phyloP scores from a whole-genome alignment of 2,329 filamentous ascomycete genomes.

The Cladophialophora exuberans region DNA sequence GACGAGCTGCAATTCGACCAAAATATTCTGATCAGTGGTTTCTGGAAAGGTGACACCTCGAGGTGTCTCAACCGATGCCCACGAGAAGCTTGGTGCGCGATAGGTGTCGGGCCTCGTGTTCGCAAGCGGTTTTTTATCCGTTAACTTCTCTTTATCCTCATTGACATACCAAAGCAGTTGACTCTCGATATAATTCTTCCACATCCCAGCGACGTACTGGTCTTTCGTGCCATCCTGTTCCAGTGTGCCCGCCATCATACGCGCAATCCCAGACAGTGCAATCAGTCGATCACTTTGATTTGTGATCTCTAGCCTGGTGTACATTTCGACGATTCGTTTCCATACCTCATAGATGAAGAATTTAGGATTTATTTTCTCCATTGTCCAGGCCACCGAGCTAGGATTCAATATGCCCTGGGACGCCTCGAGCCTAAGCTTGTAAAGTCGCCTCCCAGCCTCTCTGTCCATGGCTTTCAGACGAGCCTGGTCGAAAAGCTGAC shows the following conservation, averaged over 20 bases:
- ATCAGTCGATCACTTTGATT: constrained; percentile 11
- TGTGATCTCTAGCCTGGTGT: constrained; percentile 15
- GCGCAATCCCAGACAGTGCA: constrained; percentile 19
- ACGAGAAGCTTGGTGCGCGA: constrained; percentile 16
- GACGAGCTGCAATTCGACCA: constrained; percentile 14
- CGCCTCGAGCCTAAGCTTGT: neutral
- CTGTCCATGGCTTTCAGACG: constrained; percentile 11
- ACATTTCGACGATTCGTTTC: constrained; percentile 12
- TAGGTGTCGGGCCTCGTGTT: constrained; percentile 14
- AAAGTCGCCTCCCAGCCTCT: constrained; percentile 9
- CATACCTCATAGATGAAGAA: constrained; percentile 16
- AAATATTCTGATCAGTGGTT: constrained; percentile 7
- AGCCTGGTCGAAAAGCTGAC: neutral
- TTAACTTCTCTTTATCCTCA: neutral
- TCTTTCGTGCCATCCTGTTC: constrained; percentile 4
- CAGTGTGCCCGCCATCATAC: constrained; percentile 2
- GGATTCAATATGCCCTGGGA: neutral
- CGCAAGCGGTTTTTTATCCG: neutral
- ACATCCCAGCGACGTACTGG: constrained; percentile 22
- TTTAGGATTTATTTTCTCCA: neutral
- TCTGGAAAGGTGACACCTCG: constrained; percentile 13
- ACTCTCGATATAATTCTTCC: constrained; percentile 8
- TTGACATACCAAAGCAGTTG: constrained; percentile 18
- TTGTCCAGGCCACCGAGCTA: neutral
- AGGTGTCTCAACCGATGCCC: constrained; percentile 18